These are phyloP conservation scores for Vitrella brassicaformis DNA, from an alignment of 73 alveolate genomes.

Conservation along the genomic window DNA sequence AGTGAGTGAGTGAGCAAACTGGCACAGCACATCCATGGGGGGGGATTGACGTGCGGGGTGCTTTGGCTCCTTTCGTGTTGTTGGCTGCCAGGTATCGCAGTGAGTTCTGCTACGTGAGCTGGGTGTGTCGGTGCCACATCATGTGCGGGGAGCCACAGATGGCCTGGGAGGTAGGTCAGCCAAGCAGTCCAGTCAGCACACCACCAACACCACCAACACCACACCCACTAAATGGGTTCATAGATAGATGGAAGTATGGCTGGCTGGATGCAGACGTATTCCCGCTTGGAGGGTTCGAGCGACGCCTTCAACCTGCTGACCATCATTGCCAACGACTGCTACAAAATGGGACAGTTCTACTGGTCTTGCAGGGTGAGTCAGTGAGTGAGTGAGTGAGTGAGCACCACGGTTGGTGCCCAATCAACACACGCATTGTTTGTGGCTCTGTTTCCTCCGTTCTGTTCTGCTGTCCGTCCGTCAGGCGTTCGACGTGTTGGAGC, in stretches of 20 bases:
- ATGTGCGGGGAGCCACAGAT: slow-evolving; percentile 79
- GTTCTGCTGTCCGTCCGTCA: slow-evolving; percentile 6
- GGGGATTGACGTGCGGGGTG: no score
- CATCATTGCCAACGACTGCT: slow-evolving; percentile 92
- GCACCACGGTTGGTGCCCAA: background rate
- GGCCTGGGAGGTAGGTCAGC: slow-evolving; percentile 37
- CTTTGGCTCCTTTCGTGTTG: no score
- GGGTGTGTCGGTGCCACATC: slow-evolving; percentile 87
- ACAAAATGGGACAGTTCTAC: slow-evolving; percentile 95
- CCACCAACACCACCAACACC: no score
- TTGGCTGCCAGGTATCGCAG: slow-evolving; percentile 2
- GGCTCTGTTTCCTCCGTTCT: background rate
- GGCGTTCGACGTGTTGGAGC: slow-evolving; percentile 92
- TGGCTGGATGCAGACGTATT: slow-evolving; percentile 30
- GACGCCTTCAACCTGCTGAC: slow-evolving; percentile 77
- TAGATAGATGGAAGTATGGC: slow-evolving; percentile 33
- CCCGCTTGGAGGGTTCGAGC: slow-evolving; percentile 84
- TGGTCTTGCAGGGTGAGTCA: slow-evolving; percentile 53
- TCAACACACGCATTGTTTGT: background rate
- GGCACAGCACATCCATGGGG: no score
- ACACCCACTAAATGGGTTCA: background rate
- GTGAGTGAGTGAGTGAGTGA: background rate
- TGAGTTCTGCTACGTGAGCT: slow-evolving; percentile 66
- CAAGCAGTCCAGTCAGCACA: background rate
- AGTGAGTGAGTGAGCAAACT: slow-evolving; percentile 30